Evolutionary conservation across 2,329 filamentous ascomycete species (phyloP).

Genomic region (Onygenales sp.): DNA sequence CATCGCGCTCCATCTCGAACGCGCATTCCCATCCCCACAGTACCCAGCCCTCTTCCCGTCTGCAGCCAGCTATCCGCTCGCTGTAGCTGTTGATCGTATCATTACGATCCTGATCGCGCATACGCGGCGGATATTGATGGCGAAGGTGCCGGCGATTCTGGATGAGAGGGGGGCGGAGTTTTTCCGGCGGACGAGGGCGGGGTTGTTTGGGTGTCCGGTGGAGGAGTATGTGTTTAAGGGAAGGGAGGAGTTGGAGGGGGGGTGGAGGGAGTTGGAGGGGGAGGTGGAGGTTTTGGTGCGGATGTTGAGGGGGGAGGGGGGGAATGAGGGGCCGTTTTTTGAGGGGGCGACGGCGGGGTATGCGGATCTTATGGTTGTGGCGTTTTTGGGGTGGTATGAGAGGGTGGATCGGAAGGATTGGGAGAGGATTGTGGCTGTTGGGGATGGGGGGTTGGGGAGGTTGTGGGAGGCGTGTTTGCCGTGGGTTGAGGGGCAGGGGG

Average conservation of each 20-base stretch:
- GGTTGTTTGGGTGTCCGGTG: slow-evolving; percentile 19
- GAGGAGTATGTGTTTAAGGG: slow-evolving; percentile 21
- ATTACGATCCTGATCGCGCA: slow-evolving; percentile 4
- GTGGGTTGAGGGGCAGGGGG: slow-evolving; percentile 8
- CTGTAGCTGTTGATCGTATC: slow-evolving; percentile 18
- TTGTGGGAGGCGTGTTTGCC: slow-evolving; percentile 8
- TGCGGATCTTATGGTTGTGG: slow-evolving; percentile 9
- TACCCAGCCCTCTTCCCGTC: slow-evolving; percentile 24
- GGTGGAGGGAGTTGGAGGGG: slow-evolving; percentile 13
- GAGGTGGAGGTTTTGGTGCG: slow-evolving; percentile 19
- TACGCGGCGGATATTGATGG: slow-evolving; percentile 22
- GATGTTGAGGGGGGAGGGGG: slow-evolving; percentile 15
- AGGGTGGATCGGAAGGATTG: slow-evolving; percentile 4
- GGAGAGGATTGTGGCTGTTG: slow-evolving; percentile 4
- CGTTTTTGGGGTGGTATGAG: slow-evolving; percentile 8
- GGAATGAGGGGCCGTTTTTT: slow-evolving; percentile 8
- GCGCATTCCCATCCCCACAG: slow-evolving; percentile 26
- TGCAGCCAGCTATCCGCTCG: slow-evolving; percentile 20
- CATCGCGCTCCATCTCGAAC: slow-evolving; percentile 30
- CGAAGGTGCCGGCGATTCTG: slow-evolving; percentile 26
- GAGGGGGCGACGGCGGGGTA: slow-evolving; percentile 9
- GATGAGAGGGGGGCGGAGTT: slow-evolving; percentile 24
- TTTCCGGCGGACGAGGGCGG: slow-evolving; percentile 29
- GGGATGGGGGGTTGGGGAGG: slow-evolving; percentile 8
- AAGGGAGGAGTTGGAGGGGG: slow-evolving; percentile 4